Conservation (phyloP, 495 filamentous ascomycete species). For the Hypoxylon trugodes region DNA sequence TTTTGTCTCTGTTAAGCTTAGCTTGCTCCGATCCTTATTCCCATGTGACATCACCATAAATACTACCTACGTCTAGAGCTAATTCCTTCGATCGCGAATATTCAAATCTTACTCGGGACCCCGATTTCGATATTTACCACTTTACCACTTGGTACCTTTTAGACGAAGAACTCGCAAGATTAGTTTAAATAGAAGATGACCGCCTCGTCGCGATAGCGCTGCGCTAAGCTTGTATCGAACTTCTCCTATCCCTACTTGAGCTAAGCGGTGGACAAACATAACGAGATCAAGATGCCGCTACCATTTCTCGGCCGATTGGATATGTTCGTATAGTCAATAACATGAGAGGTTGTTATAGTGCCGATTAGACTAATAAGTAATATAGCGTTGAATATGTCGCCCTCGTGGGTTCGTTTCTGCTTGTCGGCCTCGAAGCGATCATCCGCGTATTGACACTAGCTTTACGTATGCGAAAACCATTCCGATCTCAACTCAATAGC, state of each 20-base stretch:
- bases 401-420: constrained; percentile 79
- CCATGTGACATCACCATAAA: constrained; percentile 42
- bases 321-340: constrained; percentile 58
- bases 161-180: constrained; percentile 13
- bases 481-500: neutral
- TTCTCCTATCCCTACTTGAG: constrained; percentile 17
- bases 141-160: neutral
- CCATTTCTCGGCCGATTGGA: constrained; percentile 86
- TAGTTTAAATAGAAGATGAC: constrained; percentile 31
- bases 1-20: constrained; percentile 21
- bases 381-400: constrained; percentile 83
- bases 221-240: constrained; percentile 23
- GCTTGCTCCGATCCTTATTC: constrained; percentile 17
- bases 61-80: constrained; percentile 15
- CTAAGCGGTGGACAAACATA: constrained; percentile 28
- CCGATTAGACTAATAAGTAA: constrained; percentile 18
- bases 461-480: constrained; percentile 68
- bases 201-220: constrained; percentile 32
- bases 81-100: constrained; percentile 7
- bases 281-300: constrained; percentile 68
- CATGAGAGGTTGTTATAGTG: neutral
- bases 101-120: neutral
- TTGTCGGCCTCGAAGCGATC: constrained; percentile 81
- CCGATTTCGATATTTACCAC: too few species aligned
- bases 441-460: constrained; percentile 90